phyloP scores from a whole-genome alignment of 2,329 filamentous ascomycete genomes.

The Ophiostoma ulmi region DNA sequence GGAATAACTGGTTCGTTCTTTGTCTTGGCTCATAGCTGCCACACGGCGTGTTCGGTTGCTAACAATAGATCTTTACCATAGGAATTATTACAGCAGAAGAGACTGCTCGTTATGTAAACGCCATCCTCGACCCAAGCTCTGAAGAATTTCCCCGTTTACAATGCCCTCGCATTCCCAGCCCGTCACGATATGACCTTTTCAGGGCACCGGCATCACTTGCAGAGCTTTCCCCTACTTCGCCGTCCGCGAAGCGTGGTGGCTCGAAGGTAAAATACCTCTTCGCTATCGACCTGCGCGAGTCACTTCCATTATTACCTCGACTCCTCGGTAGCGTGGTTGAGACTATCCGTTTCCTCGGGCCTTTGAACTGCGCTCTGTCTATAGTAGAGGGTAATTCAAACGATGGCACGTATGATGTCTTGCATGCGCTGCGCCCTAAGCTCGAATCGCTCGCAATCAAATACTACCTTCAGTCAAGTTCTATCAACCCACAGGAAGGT shows the following conservation, averaged over 20 bases:
- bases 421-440: slow-evolving; percentile 39
- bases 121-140: not conserved
- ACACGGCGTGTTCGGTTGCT: not conserved
- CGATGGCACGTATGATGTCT: slow-evolving; percentile 50
- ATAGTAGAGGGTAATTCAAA: slow-evolving; percentile 52
- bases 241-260: not conserved
- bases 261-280: slow-evolving; percentile 42
- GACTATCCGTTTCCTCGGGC: slow-evolving; percentile 37
- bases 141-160: not conserved
- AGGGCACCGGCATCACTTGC: not conserved
- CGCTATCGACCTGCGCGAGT: slow-evolving; percentile 48
- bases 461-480: slow-evolving; percentile 42
- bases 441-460: slow-evolving; percentile 38
- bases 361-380: slow-evolving; percentile 47
- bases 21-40: no score
- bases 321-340: slow-evolving; percentile 47
- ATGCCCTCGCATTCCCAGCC: slow-evolving; percentile 3
- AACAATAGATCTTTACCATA: not conserved
- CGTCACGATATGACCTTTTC: not conserved
- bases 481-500: slow-evolving; percentile 35
- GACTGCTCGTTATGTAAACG: not conserved
- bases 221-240: not conserved
- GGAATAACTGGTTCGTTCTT: not conserved
- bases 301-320: slow-evolving; percentile 43
- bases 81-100: not conserved